Evolutionary conservation across 495 filamentous ascomycete genomes (phyloP).

Genomic region (Talaromyces adpressus): DNA sequence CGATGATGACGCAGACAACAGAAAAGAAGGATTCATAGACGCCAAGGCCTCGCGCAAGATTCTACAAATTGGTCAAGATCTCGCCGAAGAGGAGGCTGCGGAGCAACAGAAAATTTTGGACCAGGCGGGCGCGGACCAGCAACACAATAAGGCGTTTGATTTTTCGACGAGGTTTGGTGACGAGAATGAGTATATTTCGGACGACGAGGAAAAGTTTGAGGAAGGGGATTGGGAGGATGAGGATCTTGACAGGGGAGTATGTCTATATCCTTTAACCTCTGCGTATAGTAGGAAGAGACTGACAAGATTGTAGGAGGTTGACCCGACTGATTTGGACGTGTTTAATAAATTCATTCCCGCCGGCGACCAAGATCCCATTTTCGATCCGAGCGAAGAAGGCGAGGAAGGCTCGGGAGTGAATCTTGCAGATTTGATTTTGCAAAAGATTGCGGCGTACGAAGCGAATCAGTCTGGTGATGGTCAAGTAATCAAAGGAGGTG

Average conservation of each 20-base stretch:
- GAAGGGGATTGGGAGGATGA: constrained; percentile 53
- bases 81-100: constrained; percentile 67
- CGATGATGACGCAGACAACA: constrained; percentile 40
- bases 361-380: constrained; percentile 42
- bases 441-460: constrained; percentile 92
- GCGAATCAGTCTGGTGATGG: constrained; percentile 47
- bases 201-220: constrained; percentile 50
- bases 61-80: constrained; percentile 73
- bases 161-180: constrained; percentile 52
- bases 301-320: constrained; percentile 53
- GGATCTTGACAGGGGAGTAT: constrained; percentile 67
- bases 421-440: constrained; percentile 83
- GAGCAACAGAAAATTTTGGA: constrained; percentile 32
- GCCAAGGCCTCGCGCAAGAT: constrained; percentile 83
- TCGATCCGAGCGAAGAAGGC: constrained; percentile 34
- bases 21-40: constrained; percentile 62
- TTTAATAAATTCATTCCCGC: constrained; percentile 83
- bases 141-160: constrained; percentile 54
- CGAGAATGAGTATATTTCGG: constrained; percentile 43
- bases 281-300: constrained; percentile 9
- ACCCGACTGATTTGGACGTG: constrained; percentile 80
- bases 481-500: constrained; percentile 38
- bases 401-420: constrained; percentile 59
- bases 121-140: constrained; percentile 13
- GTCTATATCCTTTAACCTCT: constrained; percentile 13